These are phyloP conservation scores for Calocybe gangraenosa DNA, from an alignment of 768 basidiomycete species.

Conservation along the genomic window DNA sequence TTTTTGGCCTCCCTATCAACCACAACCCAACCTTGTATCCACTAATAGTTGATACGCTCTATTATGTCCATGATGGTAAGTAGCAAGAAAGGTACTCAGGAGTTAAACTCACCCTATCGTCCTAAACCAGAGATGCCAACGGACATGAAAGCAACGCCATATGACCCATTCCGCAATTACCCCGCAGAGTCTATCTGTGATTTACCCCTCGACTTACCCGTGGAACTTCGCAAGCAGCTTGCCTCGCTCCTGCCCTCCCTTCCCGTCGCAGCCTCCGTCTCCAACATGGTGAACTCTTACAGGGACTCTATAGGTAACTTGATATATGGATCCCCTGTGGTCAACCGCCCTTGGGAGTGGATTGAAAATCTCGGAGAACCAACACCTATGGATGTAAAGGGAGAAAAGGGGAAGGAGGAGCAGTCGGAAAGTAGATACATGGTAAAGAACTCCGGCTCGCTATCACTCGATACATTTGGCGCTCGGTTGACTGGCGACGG, in stretches of 20 bases:
- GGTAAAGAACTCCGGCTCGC: conserved; percentile 64
- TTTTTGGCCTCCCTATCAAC: conserved; percentile 48
- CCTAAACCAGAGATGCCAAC: conserved; percentile 52
- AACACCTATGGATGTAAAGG: conserved; percentile 36
- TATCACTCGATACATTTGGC: conserved; percentile 70
- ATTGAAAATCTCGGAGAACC: conserved; percentile 71
- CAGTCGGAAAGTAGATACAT: conserved; percentile 27
- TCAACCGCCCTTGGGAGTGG: conserved; percentile 86
- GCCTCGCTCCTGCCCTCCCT: conserved; percentile 54
- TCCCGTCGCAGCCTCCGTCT: conserved; percentile 45
- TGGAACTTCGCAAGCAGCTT: conserved; percentile 54
- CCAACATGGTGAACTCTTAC: conserved; percentile 55
- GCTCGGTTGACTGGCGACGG: conserved; percentile 64
- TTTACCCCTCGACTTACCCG: conserved; percentile 53
- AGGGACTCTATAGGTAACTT: conserved; percentile 51
- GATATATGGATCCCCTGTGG: conserved; percentile 47
- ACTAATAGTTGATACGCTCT: conserved; percentile 68
- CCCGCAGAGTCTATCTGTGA: conserved; percentile 46
- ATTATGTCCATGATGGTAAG: conserved; percentile 71
- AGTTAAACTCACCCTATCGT: not conserved
- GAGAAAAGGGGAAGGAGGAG: conserved; percentile 39
- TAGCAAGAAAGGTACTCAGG: not conserved
- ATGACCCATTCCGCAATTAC: conserved; percentile 65
- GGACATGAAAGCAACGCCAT: conserved; percentile 48
- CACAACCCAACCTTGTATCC: conserved; percentile 58